phyloP scores from a whole-genome alignment of 2,329 filamentous ascomycete genomes.

The Claviceps africana region DNA sequence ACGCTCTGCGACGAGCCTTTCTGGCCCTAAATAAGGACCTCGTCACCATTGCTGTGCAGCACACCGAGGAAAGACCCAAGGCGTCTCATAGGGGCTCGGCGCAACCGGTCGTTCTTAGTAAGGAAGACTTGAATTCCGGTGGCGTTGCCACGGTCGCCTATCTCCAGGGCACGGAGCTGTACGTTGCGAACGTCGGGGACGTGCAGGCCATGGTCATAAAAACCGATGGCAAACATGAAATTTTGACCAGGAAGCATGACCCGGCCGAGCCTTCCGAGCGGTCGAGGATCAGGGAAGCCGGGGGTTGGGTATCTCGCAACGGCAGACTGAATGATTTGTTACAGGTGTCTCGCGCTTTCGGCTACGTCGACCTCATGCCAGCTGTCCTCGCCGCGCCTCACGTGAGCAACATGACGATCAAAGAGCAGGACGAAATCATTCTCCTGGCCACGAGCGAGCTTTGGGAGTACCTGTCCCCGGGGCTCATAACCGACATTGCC shows the following conservation, averaged over 20 bases:
- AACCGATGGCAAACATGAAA: slow-evolving; percentile 68
- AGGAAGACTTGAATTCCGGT: slow-evolving; percentile 80
- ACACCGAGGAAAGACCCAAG: slow-evolving; percentile 58
- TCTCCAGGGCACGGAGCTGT: slow-evolving; percentile 77
- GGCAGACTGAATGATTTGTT: slow-evolving; percentile 86
- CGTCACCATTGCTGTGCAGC: slow-evolving; percentile 68
- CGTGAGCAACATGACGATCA: slow-evolving; percentile 62
- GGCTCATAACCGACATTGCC: slow-evolving; percentile 83
- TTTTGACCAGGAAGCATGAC: slow-evolving; percentile 84
- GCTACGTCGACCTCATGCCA: slow-evolving; percentile 84
- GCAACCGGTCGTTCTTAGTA: slow-evolving; percentile 63
- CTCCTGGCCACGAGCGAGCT: slow-evolving; percentile 82
- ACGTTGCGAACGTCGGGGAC: slow-evolving; percentile 89
- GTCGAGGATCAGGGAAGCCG: slow-evolving; percentile 81
- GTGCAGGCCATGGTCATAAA: slow-evolving; percentile 91
- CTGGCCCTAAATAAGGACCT: slow-evolving; percentile 87
- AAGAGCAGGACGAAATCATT: slow-evolving; percentile 86
- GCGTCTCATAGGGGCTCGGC: slow-evolving; percentile 57
- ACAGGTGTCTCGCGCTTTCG: slow-evolving; percentile 86
- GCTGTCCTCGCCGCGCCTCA: slow-evolving; percentile 84
- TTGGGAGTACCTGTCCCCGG: slow-evolving; percentile 86
- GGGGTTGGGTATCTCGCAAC: slow-evolving; percentile 89
- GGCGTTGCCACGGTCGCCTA: slow-evolving; percentile 88
- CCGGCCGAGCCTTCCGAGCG: slow-evolving; percentile 76
- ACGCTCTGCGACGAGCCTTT: slow-evolving; percentile 78